These are phyloP conservation scores for Schwanniomyces polymorphus DNA, from an alignment of 805 yeast genomes.

Conservation along the genomic window DNA sequence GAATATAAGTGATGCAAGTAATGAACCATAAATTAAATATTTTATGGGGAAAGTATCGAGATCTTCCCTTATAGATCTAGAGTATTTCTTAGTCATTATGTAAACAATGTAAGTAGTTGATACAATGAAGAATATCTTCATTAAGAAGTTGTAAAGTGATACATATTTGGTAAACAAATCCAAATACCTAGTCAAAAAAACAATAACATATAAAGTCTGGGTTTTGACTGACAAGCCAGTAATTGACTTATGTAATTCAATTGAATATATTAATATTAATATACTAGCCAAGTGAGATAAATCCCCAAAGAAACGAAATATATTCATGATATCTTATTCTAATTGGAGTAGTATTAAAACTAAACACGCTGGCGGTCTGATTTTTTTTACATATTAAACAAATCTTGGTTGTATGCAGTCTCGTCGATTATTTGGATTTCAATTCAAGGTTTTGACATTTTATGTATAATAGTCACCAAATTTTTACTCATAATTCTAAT, in stretches of 20 bases:
- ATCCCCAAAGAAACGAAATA: slow-evolving; percentile 60
- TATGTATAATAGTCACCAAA: not conserved
- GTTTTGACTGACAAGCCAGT: slow-evolving; percentile 89
- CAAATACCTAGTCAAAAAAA: slow-evolving; percentile 39
- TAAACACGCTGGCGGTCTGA: slow-evolving; percentile 4
- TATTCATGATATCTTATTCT: slow-evolving; percentile 30
- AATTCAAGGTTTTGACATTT: no score
- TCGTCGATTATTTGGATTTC: not conserved
- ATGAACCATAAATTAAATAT: slow-evolving; percentile 67
- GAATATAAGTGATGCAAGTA: slow-evolving; percentile 56
- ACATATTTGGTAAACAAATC: slow-evolving; percentile 50
- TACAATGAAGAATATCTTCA: slow-evolving; percentile 80
- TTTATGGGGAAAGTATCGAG: slow-evolving; percentile 67
- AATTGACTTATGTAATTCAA: slow-evolving; percentile 61
- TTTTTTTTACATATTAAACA: not conserved
- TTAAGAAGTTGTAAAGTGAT: slow-evolving; percentile 71
- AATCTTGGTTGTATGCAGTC: not conserved
- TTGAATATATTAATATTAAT: slow-evolving; percentile 70
- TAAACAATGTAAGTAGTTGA: slow-evolving; percentile 75
- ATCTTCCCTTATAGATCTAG: slow-evolving; percentile 62
- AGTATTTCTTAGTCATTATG: slow-evolving; percentile 63
- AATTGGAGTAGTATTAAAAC: not conserved
- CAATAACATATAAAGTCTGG: slow-evolving; percentile 66
- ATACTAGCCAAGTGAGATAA: slow-evolving; percentile 81
- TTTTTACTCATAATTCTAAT: not conserved